Conservation (phyloP, 1,284 basidiomycete genomes). For the Sporisorium scitamineum region DNA sequence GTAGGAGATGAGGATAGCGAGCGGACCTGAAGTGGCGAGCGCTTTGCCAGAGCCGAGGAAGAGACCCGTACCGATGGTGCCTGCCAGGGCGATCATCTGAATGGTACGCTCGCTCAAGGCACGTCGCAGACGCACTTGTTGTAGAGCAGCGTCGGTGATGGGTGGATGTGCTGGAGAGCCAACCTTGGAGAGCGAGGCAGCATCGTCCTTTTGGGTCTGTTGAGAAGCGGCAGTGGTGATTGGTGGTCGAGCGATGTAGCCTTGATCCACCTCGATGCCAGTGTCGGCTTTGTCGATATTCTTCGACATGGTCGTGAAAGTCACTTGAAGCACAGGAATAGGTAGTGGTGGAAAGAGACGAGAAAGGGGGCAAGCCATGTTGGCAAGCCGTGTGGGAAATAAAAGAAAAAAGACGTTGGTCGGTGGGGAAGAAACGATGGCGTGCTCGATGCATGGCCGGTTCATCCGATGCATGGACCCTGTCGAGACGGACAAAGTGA, state of each 20-base stretch:
- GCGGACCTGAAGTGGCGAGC: conserved; percentile 72
- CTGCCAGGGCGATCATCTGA: conserved; percentile 73
- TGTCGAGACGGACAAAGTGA: too few species aligned
- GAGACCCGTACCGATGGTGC: conserved; percentile 73
- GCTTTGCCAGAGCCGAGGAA: conserved; percentile 72
- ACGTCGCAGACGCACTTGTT: conserved; percentile 51
- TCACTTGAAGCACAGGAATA: neutral
- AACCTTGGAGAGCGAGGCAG: conserved; percentile 14
- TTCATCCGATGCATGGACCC: conserved; percentile 1
- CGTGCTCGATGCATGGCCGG: conserved; percentile 1
- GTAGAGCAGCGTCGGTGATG: conserved; percentile 30
- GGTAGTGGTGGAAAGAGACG: neutral
- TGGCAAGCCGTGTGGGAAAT: neutral
- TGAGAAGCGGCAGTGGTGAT: conserved; percentile 10
- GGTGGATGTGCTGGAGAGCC: conserved; percentile 8
- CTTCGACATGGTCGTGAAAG: conserved; percentile 14
- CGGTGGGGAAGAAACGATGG: neutral
- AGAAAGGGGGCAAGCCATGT: neutral
- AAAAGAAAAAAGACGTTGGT: neutral
- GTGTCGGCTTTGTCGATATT: conserved; percentile 8
- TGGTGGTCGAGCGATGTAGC: conserved; percentile 7
- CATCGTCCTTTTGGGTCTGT: conserved; percentile 2
- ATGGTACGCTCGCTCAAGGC: conserved; percentile 57
- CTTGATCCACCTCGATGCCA: conserved; percentile 28
- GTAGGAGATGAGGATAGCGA: conserved; percentile 68